Evolutionary conservation across 352 stramenopile species (phyloP), one percentile per base, ranked within the genome.

Genomic region (Peronosclerospora sorghi): DNA sequence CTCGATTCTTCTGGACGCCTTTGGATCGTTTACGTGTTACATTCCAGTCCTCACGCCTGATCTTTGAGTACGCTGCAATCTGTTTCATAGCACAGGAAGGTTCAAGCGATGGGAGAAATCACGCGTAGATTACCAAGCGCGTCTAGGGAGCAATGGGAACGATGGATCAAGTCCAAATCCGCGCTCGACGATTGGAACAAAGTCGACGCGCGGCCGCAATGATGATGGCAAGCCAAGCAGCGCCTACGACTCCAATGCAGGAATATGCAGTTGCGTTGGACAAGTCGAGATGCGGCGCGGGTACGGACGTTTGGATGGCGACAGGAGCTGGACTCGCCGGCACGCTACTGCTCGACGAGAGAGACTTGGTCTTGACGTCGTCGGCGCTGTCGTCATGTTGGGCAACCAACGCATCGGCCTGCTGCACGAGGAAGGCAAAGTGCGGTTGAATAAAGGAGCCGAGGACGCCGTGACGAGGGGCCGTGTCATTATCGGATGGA

Each of bases 21-120:
- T 88, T 36, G 78, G 78, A 3, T 87, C 78, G 4, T 72, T 91
- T 49, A 91, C 78, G 39, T 88, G 78, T 55, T 91, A 91, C 45
- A 60, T 87, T 20, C 78, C 78, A 5, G 73, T 86, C 14, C 66
- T 86, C 32, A 82, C 73, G 8, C 73, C 71, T 8, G 73, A 83
- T 56, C 21, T 57, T 37, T 65, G 32, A 65, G 20, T 1, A 38
- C 40, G 32, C 43, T 19, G 40, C 13, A 46, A 3, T 6, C 21
- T 26, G 5, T 35, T 23, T 26, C 32, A 12, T n/a, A 36, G 15
- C 37, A 23, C 39, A 45, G 24, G 42, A 30, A 29, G 26, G 17
- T 27, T 47, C 21, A 26, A 26, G 6, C 4, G 21, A 6, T 26
- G 21, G 4, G 21, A 26, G 21, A 26, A 26, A 26, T 26, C n/a